Evolutionary conservation across 495 filamentous ascomycete genomes (phyloP), one percentile per base, ranked within the genome.

Genomic region (Penicillium roqueforti): DNA sequence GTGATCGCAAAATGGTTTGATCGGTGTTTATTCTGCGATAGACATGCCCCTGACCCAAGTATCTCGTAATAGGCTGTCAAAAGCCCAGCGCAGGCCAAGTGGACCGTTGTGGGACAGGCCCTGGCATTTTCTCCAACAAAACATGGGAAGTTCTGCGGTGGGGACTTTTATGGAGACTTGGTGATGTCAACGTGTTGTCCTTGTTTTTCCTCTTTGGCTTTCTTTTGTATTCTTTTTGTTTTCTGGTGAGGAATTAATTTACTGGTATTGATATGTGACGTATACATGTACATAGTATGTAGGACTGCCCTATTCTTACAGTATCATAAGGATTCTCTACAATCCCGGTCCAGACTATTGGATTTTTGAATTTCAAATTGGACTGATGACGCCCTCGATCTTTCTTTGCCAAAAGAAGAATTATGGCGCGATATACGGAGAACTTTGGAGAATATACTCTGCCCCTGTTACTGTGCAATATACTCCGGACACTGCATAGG

Each of bases 331-430:
- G 51, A 29, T 14, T 46, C 25, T 16, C 16, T 34, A 4, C 10
- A 26, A 1, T 28, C 20, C 10, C 19, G n/a, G 38, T 38, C 8
- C 16, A 22, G 16, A 26, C 20, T 3, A 16, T 32, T 20, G 18
- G 23, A 45, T n/a, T n/a, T n/a, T n/a, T n/a, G n/a, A 56, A 56
- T 56, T n/a, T 29, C 37, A 59, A 59, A 48, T 52, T 39, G 23
- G 43, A 26, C 57, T 38, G 16, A 43, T 55, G 19, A 40, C 36
- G 44, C 26, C 3, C 19, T 22, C 1, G 7, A 36, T 9, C 19
- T 47, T 11, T 9, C 1, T 34, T 34, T 8, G 16, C 6, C 11
- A 16, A 32, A 16, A 18, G 18, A 10, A 34, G 4, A 23, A n/a
- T 14, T 22, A 25, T 44, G 39, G 38, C 28, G 48, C 39, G 50